These are phyloP conservation scores for Lasiosphaeria ovina DNA, from an alignment of 495 filamentous ascomycete species.

Conservation along the genomic window DNA sequence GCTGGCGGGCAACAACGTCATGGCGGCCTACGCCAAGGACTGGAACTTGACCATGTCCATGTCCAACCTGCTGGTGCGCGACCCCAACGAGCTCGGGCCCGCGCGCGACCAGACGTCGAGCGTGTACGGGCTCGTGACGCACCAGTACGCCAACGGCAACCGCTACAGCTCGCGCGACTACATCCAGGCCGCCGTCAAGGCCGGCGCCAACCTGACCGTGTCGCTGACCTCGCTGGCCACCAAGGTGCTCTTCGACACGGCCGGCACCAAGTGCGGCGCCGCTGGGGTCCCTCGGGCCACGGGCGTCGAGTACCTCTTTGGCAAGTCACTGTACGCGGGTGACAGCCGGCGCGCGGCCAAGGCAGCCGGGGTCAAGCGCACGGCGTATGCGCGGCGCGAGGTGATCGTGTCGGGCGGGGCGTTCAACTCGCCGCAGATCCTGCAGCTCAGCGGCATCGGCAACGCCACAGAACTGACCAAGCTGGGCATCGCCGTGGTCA, in stretches of 20 bases:
- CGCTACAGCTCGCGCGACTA: conserved; percentile 39
- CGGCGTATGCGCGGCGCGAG: conserved; percentile 44
- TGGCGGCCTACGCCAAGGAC: conserved; percentile 31
- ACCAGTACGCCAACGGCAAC: conserved; percentile 34
- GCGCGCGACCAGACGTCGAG: conserved; percentile 33
- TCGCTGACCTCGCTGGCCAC: conserved; percentile 36
- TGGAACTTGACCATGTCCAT: conserved; percentile 25
- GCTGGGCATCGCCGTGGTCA: conserved; percentile 41
- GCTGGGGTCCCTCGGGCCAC: conserved; percentile 27
- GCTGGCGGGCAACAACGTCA: conserved; percentile 31
- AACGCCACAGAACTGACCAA: conserved; percentile 33
- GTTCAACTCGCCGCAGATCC: conserved; percentile 51
- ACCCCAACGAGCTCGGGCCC: conserved; percentile 32
- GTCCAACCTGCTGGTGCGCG: conserved; percentile 29
- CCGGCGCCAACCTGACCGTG: conserved; percentile 32
- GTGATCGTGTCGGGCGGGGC: conserved; percentile 53
- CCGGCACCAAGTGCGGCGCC: conserved; percentile 20
- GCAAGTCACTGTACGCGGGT: conserved; percentile 33
- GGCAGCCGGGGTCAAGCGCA: conserved; percentile 35
- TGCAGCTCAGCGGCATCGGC: conserved; percentile 45
- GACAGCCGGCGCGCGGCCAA: conserved; percentile 27
- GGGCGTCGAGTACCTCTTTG: conserved; percentile 34
- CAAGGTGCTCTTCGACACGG: conserved; percentile 32
- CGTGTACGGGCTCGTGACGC: conserved; percentile 35
- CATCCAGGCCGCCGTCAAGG: conserved; percentile 29